These are phyloP conservation scores for Ophiostoma tasmaniense DNA, from an alignment of 2,329 filamentous ascomycete species.

Conservation along the genomic window DNA sequence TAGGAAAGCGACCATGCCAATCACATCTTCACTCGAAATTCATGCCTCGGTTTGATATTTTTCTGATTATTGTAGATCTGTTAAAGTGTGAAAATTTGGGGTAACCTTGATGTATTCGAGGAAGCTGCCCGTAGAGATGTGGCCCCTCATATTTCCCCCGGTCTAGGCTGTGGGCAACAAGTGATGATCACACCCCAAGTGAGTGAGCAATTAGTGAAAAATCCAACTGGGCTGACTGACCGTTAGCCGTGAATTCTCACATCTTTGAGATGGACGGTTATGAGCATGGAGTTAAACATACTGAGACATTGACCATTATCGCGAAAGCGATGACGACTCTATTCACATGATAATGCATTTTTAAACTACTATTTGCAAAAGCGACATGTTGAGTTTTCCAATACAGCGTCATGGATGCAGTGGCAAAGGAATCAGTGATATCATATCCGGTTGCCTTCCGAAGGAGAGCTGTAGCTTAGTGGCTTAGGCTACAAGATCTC, in stretches of 20 bases:
- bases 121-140: background rate
- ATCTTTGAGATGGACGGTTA: background rate
- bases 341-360: background rate
- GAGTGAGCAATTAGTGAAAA: background rate
- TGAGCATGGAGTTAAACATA: background rate
- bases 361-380: background rate
- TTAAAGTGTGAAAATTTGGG: background rate
- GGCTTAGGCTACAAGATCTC: background rate
- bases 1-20: conserved; percentile 1
- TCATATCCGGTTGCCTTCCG: background rate
- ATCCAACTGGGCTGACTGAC: background rate
- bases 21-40: background rate
- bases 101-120: background rate
- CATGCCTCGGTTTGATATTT: background rate
- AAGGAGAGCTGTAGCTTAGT: background rate
- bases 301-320: background rate
- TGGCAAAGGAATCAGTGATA: background rate
- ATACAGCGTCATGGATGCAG: background rate
- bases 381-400: background rate
- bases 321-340: background rate
- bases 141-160: no score
- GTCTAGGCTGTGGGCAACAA: background rate
- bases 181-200: background rate
- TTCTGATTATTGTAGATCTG: background rate
- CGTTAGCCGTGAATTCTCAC: background rate